Conservation (phyloP, 768 basidiomycete species). For the Agrocybe pediades region DNA sequence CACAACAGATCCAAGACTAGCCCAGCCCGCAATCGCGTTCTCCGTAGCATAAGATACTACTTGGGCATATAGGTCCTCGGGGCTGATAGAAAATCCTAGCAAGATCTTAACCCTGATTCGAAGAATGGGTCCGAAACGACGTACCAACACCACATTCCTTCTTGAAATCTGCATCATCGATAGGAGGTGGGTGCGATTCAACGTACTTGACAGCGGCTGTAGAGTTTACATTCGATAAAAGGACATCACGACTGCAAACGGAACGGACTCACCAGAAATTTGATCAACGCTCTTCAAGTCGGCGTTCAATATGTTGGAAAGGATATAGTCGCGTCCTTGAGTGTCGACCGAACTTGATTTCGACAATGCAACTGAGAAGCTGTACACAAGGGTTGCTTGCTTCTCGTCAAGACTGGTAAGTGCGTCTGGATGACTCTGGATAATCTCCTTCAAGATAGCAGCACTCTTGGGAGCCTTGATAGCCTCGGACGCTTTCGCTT, state of each 20-base stretch:
- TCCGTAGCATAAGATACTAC: constrained; percentile 60
- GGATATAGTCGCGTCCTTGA: constrained; percentile 60
- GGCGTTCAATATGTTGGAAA: constrained; percentile 70
- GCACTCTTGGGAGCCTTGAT: constrained; percentile 82
- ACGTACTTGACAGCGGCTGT: constrained; percentile 79
- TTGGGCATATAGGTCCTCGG: constrained; percentile 57
- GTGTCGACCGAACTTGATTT: constrained; percentile 55
- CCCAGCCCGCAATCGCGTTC: constrained; percentile 69
- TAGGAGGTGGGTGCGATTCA: constrained; percentile 57
- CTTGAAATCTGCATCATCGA: constrained; percentile 74
- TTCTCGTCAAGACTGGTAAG: constrained; percentile 71
- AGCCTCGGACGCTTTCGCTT: constrained; percentile 80
- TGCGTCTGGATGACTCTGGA: constrained; percentile 54
- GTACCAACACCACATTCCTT: constrained; percentile 84
- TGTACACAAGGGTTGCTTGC: constrained; percentile 67
- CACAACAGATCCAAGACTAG: constrained; percentile 67
- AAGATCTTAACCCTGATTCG: background rate
- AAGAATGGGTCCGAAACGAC: constrained; percentile 24
- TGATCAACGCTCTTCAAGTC: constrained; percentile 83
- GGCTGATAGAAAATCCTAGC: constrained; percentile 77
- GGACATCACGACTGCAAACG: background rate
- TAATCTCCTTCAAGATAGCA: constrained; percentile 64
- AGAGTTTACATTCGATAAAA: background rate
- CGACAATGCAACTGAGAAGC: constrained; percentile 60
- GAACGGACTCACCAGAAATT: constrained; percentile 65